phyloP scores from a whole-genome alignment of 2,329 filamentous ascomycete genomes.

The Neofusicoccum kwambonambiense region DNA sequence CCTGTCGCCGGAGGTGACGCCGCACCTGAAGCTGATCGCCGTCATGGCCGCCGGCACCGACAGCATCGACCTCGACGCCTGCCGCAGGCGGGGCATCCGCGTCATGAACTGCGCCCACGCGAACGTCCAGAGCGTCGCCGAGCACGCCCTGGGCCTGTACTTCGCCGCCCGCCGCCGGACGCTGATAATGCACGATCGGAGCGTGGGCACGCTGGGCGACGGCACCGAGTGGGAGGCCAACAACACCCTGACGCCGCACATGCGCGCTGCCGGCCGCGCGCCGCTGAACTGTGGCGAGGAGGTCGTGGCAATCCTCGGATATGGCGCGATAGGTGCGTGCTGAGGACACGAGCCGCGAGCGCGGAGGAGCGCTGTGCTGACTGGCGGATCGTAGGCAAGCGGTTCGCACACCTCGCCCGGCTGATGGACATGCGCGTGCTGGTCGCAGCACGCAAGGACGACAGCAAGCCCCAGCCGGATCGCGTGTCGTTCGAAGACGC shows the following conservation, averaged over 20 bases:
- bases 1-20: slow-evolving; percentile 38
- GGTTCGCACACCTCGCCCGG: slow-evolving; percentile 45
- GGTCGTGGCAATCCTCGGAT: slow-evolving; percentile 50
- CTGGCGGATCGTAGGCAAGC: slow-evolving; percentile 33
- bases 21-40: slow-evolving; percentile 46
- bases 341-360: not conserved
- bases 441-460: slow-evolving; percentile 47
- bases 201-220: slow-evolving; percentile 22
- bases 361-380: slow-evolving; percentile 16
- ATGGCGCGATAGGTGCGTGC: slow-evolving; percentile 46
- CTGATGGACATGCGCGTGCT: slow-evolving; percentile 51
- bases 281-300: slow-evolving; percentile 51
- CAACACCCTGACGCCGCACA: slow-evolving; percentile 33
- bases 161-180: slow-evolving; percentile 47
- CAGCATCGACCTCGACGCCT: slow-evolving; percentile 47
- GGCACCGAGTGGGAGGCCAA: slow-evolving; percentile 20
- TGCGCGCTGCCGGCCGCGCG: slow-evolving; percentile 26
- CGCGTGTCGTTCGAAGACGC: slow-evolving; percentile 40
- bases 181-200: slow-evolving; percentile 37
- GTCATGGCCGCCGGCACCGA: slow-evolving; percentile 50
- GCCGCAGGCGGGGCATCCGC: slow-evolving; percentile 43
- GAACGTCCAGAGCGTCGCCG: slow-evolving; percentile 49
- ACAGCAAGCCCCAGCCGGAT: slow-evolving; percentile 21
- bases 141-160: slow-evolving; percentile 53
- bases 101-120: slow-evolving; percentile 49